Base-by-base conservation (phyloP, 148 eudicot species). In the Spergularia bocconei region DNA sequence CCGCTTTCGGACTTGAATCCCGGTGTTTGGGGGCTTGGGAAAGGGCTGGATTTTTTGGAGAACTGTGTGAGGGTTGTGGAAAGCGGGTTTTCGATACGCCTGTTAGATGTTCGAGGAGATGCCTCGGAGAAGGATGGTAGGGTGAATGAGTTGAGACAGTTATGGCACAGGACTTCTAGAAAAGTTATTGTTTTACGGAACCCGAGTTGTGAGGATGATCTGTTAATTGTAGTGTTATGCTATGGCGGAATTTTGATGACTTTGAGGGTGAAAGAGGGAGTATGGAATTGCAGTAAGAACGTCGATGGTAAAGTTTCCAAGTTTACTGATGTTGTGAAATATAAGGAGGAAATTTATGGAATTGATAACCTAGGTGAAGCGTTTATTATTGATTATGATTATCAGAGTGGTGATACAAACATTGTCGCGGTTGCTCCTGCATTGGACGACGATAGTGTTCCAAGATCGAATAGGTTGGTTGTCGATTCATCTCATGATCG, bases 161-260 rank as follows among this genome's bases (percentile, higher is more conserved):
- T 3, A 29, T 36, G 20, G 47, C 36, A 16, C n/a, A 12, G n/a
- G 8, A 13, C n/a, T 17, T 63, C 48, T 13, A 7, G n/a, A 21
- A 65, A 65, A n/a, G 69, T 7, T 7, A 13, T 65, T 48, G 4
- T 65, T 48, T 16, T 65, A 13, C 16, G 19, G 16, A 64, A 64
- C 48, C 69, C 69, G 17, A 7, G 21, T 16, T 33, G 52, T 65
- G 69, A 65, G 0, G 69, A 65, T 65, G 69, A 65, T 65, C 16
- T 65, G 9, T 17, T 17, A 6, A 51, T 14, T 9, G 11, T 65
- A 23, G 52, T 65, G 51, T 23, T 65, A 4, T 65, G 2, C 19
- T 48, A 36, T 13, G 20, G 21, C 17, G 44, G 69, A 13, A 65
- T 5, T 4, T 48, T 23, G 6, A 48, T 19, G 6, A 36, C n/a